These are phyloP conservation scores for Boletus bicolor DNA, from an alignment of 768 basidiomycete species.

Conservation along the genomic window DNA sequence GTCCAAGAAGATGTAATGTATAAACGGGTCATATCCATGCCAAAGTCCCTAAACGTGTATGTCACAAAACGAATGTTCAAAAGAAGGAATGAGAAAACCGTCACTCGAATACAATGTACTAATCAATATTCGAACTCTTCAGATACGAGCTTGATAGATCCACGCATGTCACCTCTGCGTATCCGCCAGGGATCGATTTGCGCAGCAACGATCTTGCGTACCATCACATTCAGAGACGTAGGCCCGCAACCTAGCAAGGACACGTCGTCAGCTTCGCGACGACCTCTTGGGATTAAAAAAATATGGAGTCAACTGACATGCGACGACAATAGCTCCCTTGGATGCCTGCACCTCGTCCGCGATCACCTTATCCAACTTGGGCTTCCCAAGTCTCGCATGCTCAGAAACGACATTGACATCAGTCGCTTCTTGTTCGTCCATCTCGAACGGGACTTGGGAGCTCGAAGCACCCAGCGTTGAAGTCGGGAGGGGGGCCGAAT, in stretches of 20 bases:
- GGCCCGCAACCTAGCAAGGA: constrained; percentile 65
- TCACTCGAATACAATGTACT: neutral
- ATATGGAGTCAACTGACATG: constrained; percentile 48
- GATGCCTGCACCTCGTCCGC: constrained; percentile 61
- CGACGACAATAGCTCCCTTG: constrained; percentile 58
- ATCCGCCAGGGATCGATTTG: constrained; percentile 57
- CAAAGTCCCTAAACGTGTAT: neutral
- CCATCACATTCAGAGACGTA: constrained; percentile 60
- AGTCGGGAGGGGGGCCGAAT: neutral
- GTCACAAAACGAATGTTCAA: constrained; percentile 8
- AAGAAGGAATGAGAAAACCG: neutral
- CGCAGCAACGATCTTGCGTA: constrained; percentile 60
- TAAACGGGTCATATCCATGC: neutral
- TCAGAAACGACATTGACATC: constrained; percentile 62
- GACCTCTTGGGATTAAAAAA: too few relatives aligned
- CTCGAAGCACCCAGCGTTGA: neutral
- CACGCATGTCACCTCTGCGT: constrained; percentile 53
- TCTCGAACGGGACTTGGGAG: constrained; percentile 34
- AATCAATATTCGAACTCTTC: constrained; percentile 65
- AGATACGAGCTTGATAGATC: constrained; percentile 57
- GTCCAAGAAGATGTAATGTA: neutral
- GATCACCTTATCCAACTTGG: constrained; percentile 58
- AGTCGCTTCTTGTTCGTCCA: constrained; percentile 55
- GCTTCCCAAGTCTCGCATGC: constrained; percentile 61
- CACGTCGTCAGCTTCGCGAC: neutral